Evolutionary conservation across 2,329 filamentous ascomycete genomes (phyloP), one percentile per base, ranked within the genome.

Genomic region (Pestalotiopsis sp.): DNA sequence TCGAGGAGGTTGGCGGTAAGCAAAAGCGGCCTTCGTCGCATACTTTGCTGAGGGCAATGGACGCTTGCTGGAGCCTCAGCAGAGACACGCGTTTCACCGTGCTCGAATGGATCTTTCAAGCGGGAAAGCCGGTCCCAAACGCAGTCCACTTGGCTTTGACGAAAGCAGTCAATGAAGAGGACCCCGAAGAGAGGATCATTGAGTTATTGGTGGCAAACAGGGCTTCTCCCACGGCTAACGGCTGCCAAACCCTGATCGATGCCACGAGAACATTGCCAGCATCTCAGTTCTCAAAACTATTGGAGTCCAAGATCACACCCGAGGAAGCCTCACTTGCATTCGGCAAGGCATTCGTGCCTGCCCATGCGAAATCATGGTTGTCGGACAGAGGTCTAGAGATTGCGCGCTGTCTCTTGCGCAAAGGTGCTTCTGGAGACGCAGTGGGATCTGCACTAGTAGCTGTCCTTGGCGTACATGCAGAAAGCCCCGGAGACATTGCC

Each of bases 151-250:
- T 83, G 6, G 80, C 83, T 0, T 76, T 90, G 20, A 83, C 84
- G 70, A 83, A 85, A 66, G 86, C 84, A 0, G 81, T 89, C 7
- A 86, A 85, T n/a, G 84, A 86, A 70, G 81, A 87, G 23, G 81
- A 86, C 7, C 81, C 82, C 0, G 86, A 87, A 60, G 78, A 84
- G 45, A 78, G 81, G 2, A 78, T 85, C 4, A 80, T 88, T 2
- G 79, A 81, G 52, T 76, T 88, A 2, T 77, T 89, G 4, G 76
- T 89, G 3, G 76, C 79, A 2, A 80, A 86, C 45, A 84, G 87
- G 0, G 87, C 87, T 36, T 88, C 86, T 0, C 84, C 87, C 0
- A 76, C 83, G 4, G 80, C 81, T 0, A 87, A 88, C 66, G 81
- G 81, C 27, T 88, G 86, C 75, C 84, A 87, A 74, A 83, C 85